Conservation (phyloP, 2,329 filamentous ascomycete species). For the Scorias spongiosa region DNA sequence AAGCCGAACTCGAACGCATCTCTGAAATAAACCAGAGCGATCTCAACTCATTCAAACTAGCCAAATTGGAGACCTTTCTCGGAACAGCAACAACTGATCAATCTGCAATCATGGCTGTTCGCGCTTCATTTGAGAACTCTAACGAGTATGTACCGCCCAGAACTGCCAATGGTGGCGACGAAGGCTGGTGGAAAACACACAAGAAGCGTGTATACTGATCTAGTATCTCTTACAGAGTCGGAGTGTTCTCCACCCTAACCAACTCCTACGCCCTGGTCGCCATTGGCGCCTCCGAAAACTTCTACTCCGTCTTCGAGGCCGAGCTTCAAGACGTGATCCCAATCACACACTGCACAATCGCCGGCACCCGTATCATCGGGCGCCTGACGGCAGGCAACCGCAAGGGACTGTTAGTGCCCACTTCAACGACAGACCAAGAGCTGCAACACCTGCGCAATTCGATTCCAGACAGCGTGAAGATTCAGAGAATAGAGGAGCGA, state of each 20-base stretch:
- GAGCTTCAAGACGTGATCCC: constrained; percentile 96
- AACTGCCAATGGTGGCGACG: too few relatives aligned
- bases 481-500: constrained; percentile 94
- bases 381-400: constrained; percentile 92
- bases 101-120: constrained; percentile 33
- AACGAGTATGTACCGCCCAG: constrained; percentile 49
- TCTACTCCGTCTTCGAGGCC: constrained; percentile 97
- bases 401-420: constrained; percentile 90
- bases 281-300: constrained; percentile 92
- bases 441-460: constrained; percentile 93
- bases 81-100: not conserved
- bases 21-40: too few relatives aligned
- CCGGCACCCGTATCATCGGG: constrained; percentile 89
- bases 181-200: not conserved
- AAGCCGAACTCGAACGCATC: too few relatives aligned
- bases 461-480: constrained; percentile 79
- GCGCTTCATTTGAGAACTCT: constrained; percentile 67
- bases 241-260: constrained; percentile 90
- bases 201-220: constrained; percentile 4
- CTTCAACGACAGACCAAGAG: constrained; percentile 93
- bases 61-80: not conserved
- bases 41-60: not conserved
- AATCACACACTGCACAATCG: constrained; percentile 92
- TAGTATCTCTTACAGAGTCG: constrained; percentile 47
- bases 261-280: constrained; percentile 95